phyloP scores from a whole-genome alignment of 495 filamentous ascomycete genomes.

The Talaromyces trachyspermus region DNA sequence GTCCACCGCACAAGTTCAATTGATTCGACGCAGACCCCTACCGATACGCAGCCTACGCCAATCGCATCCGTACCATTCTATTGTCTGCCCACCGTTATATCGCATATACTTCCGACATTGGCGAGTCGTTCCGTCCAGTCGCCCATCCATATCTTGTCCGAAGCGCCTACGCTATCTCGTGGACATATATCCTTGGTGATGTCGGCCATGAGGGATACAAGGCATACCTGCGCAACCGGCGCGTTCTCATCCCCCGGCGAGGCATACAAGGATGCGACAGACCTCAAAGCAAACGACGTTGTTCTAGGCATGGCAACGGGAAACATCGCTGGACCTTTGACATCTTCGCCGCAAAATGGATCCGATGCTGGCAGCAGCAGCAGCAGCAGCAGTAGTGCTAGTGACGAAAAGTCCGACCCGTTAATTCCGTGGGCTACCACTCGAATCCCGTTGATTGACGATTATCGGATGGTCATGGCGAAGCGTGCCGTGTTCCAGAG shows the following conservation, averaged over 20 bases:
- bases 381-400: no score
- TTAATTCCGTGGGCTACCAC: constrained; percentile 26
- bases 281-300: constrained; percentile 21
- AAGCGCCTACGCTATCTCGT: constrained; percentile 82
- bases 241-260: constrained; percentile 31
- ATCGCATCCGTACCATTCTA: constrained; percentile 79
- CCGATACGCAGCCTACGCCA: constrained; percentile 90
- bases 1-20: no score
- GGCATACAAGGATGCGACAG: constrained; percentile 36
- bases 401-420: constrained; percentile 10
- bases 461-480: constrained; percentile 85
- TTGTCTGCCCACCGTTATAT: constrained; percentile 91
- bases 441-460: constrained; percentile 70
- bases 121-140: constrained; percentile 91
- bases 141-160: constrained; percentile 77
- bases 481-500: constrained; percentile 86
- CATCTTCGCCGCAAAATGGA: constrained; percentile 8
- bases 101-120: constrained; percentile 94
- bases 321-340: constrained; percentile 21
- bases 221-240: constrained; percentile 77
- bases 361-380: no score
- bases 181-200: constrained; percentile 87
- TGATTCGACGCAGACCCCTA: constrained; percentile 75
- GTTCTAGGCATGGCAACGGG: constrained; percentile 35
- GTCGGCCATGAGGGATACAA: constrained; percentile 94